Percentiles rank a stretch among this genome's conserved stretches.
Conservation (phyloP, 1,284 basidiomycete species). For the Tilletiaria anomala region DNA sequence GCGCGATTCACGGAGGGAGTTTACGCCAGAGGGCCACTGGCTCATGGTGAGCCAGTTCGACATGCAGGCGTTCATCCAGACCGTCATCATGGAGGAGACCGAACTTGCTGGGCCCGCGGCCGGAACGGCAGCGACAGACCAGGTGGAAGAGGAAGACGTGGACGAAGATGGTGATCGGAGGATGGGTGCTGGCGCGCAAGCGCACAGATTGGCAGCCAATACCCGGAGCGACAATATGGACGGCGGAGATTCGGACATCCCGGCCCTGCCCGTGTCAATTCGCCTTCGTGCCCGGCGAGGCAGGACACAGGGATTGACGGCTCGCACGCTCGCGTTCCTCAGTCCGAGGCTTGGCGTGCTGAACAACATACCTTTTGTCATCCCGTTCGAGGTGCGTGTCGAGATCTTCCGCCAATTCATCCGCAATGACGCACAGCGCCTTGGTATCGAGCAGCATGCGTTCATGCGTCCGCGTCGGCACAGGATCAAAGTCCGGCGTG, state of each 20-base stretch:
- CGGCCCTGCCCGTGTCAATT: slow-evolving; percentile 6
- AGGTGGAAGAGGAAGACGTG: slow-evolving; percentile 3
- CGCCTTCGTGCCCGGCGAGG: background rate
- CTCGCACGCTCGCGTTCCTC: slow-evolving; percentile 56
- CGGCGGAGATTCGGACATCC: slow-evolving; percentile 1
- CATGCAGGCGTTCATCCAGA: slow-evolving; percentile 71
- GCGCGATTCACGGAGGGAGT: slow-evolving; percentile 18
- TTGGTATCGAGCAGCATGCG: slow-evolving; percentile 1
- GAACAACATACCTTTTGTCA: slow-evolving; percentile 90
- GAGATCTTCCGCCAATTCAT: slow-evolving; percentile 70
- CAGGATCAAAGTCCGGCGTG: slow-evolving; percentile 55
- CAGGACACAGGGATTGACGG: no score
- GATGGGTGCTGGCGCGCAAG: no score
- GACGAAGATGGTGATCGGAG: slow-evolving; percentile 2
- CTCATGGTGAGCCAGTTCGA: slow-evolving; percentile 58
- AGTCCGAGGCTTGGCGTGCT: slow-evolving; percentile 77
- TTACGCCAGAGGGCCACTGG: slow-evolving; percentile 55
- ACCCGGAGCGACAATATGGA: background rate
- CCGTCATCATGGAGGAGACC: slow-evolving; percentile 50
- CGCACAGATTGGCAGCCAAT: no score
- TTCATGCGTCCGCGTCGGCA: slow-evolving; percentile 14
- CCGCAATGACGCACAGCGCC: slow-evolving; percentile 12
- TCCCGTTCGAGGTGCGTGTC: slow-evolving; percentile 81
- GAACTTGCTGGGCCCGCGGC: slow-evolving; percentile 9
- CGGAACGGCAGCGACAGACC: slow-evolving; percentile 1